Base-by-base conservation (phyloP, 208 protist species). In the Trypanosoma caninum region DNA sequence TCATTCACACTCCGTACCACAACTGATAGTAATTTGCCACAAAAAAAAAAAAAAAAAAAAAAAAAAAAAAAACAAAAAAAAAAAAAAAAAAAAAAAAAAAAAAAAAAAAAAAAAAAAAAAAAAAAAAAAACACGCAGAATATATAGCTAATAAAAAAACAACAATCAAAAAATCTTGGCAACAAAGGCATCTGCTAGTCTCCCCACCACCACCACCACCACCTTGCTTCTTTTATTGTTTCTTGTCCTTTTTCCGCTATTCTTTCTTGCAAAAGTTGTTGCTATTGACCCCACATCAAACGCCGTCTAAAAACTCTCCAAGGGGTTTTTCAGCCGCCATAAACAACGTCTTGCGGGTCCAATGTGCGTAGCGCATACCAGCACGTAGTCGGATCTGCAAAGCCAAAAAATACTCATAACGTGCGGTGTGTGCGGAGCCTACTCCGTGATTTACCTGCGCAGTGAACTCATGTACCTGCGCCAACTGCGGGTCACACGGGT, bases 401-500 rank as follows among this genome's bases (percentile, higher is more conserved):
- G 70, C 70, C 23, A 42, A 14, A 20, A 67, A 59, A 53, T 76
- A 76, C 20, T 73, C 47, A 54, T 73, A 58, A 3, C 64, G 40
- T 30, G 64, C 61, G 5, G 65, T 72, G 38, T 73, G 63, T 22
- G 70, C 70, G 11, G 68, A 63, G 1, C 70, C 70, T 3, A 69
- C 46, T 20, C 53, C 70, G 57, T 76, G 70, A 34, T 67, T 58
- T n/a, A 76, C 51, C 47, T 72, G 64, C 31, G 25, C 70, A 34
- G 70, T 59, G 40, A 76, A 76, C 42, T 76, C 70, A 37, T 76
- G 51, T 22, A 63, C 40, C 47, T 76, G 70, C 16, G 70, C 70
- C 31, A 51, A 13, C 14, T 52, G 42, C 13, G 65, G 56, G 31
- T 76, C 70, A 38, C 65, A 70, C 11, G 53, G 56, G 20, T 70